phyloP scores from a whole-genome alignment of 805 yeast genomes.

The Debaryomyces maramus region DNA sequence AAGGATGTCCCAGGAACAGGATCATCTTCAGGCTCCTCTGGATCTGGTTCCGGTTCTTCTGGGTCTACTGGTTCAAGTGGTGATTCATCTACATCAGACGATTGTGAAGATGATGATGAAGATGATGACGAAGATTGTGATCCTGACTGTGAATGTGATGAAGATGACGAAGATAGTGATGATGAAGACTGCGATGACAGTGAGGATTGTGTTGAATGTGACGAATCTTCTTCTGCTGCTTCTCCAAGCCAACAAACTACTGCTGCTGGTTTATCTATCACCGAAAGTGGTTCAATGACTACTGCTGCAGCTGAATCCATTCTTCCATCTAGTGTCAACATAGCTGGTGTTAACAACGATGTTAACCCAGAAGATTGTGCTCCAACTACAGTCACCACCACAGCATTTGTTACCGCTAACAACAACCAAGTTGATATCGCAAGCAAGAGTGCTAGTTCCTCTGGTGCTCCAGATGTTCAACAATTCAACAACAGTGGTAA shows the following conservation, averaged over 20 bases:
- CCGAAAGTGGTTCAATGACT: neutral
- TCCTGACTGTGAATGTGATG: constrained; percentile 10
- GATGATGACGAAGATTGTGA: constrained; percentile 12
- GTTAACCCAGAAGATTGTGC: constrained; percentile 6
- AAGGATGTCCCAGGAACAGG: neutral
- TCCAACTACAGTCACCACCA: constrained; percentile 5
- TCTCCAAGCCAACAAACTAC: neutral
- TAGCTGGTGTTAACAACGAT: constrained; percentile 4
- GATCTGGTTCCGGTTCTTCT: neutral
- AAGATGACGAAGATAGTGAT: constrained; percentile 14
- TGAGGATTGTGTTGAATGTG: constrained; percentile 9
- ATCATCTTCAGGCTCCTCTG: constrained; percentile 22
- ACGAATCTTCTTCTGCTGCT: constrained; percentile 1
- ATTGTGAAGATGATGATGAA: constrained; percentile 15
- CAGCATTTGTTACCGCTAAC: constrained; percentile 4
- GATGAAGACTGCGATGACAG: constrained; percentile 6
- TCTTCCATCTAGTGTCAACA: neutral
- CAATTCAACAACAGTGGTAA: constrained; percentile 1
- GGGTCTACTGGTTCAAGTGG: constrained; percentile 1
- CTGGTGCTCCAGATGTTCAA: constrained; percentile 1
- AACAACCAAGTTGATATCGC: neutral
- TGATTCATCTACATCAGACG: constrained; percentile 8
- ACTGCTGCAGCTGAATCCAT: constrained; percentile 6
- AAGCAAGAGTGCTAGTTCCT: neutral
- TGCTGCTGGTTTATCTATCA: constrained; percentile 1